Evolutionary conservation across 768 basidiomycete genomes (phyloP).

Genomic region (Mycena sanguinolenta): DNA sequence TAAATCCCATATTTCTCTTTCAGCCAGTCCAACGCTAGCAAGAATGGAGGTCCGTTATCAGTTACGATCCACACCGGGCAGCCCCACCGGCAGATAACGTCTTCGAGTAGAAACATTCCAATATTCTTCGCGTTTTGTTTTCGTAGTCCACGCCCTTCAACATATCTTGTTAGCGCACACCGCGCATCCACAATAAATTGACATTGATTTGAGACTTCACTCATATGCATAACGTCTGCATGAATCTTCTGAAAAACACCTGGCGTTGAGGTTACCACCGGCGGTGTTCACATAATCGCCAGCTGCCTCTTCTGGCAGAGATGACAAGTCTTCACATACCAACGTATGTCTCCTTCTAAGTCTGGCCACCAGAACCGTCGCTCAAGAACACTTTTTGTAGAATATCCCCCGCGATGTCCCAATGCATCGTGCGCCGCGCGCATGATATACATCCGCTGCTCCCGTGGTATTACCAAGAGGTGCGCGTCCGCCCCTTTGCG

Average conservation of each 20-base stretch:
- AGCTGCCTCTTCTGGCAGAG: conserved; percentile 45
- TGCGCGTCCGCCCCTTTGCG: not conserved
- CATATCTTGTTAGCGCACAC: not conserved
- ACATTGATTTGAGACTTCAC: conserved; percentile 34
- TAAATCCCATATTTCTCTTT: not conserved
- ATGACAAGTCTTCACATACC: conserved; percentile 50
- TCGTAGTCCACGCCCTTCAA: not conserved
- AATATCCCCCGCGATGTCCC: conserved; percentile 34
- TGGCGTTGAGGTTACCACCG: conserved; percentile 41
- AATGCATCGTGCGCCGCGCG: conserved; percentile 36
- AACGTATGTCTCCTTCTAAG: conserved; percentile 43
- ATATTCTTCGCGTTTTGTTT: not conserved
- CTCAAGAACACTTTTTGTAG: conserved; percentile 13
- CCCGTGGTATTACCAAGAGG: not conserved
- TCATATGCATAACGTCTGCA: conserved; percentile 45
- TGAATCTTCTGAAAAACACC: conserved; percentile 12
- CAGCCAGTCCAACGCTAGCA: not conserved
- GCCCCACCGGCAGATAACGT: not conserved
- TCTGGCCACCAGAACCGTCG: conserved; percentile 42
- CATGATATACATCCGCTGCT: not conserved
- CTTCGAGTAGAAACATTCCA: not conserved
- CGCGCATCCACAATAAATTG: conserved; percentile 36
- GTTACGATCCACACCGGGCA: not conserved
- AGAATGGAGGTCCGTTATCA: not conserved
- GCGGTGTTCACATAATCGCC: conserved; percentile 42